Base-by-base conservation (phyloP, 108 stramenopile species). In the Phaeodactylum tricornutum region DNA sequence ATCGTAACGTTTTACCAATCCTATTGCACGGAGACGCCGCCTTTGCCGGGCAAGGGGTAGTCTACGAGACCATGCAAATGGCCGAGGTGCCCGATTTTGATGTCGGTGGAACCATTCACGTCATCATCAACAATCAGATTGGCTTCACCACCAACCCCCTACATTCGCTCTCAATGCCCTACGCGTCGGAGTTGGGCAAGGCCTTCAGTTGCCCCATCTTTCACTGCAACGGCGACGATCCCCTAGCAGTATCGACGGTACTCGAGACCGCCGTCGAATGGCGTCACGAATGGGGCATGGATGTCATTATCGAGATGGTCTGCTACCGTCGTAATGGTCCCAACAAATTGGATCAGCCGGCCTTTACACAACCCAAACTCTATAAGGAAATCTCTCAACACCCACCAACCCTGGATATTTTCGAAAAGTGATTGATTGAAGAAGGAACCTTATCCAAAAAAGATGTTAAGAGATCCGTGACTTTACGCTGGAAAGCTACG, bases 141-240 rank as follows among this genome's bases (percentile, higher is more conserved):
- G 98, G 98, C 14, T 99, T 97, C 77, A 99, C 98, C 12, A 96
- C 96, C 23, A 92, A 96, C 63, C 95, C 98, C 23, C 65, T 79
- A 50, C 74, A 97, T 67, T 84, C 84, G 50, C 90, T 96, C 14
- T 93, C 91, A 7, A 97, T 96, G 14, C 84, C 80, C 2, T 97
- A 99, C 72, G 85, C 88, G 45, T 87, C 92, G n/a, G 98, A 99
- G 72, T 58, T 97, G 28, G 98, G 95, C 11, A 97, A 96, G 69
- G 94, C 96, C 15, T 97, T 99, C 64, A 88, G 83, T 57, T 79
- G 83, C 44, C 98, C 98, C n/a, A 96, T 99, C 57, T 96, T 99
- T 69, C 98, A 98, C 75, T 96, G 95, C 64, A 99, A 99, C 64
- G 98, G 94, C 23, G 96, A 99, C 59, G 96, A 98, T 67, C 98